Evolutionary conservation across 768 basidiomycete species (phyloP), one percentile per base, ranked within the genome.

Genomic region (Russula sp.): DNA sequence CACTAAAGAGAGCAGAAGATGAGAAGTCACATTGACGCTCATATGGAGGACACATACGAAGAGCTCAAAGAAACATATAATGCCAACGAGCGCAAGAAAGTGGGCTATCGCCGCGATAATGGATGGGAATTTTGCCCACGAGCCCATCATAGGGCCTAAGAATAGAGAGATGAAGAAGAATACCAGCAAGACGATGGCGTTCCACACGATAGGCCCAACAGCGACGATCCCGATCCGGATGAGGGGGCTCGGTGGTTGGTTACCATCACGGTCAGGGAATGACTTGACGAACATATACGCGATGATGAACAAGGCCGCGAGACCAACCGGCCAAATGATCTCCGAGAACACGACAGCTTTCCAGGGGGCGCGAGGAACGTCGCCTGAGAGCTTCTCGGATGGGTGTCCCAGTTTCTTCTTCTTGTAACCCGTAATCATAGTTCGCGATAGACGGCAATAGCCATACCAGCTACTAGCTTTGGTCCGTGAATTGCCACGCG

Each of bases 391-490:
- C 76, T 98, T 98, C 77, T 99, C 97, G 0, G 95, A 97, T 7
- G 97, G 97, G 70, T 96, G 90, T 4, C 97, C 97, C 20, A 99
- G 84, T 70, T 94, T 89, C 82, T 98, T 99, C 82, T 97, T 92
- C 85, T 98, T 98, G 81, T 94, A 98, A 47, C 97, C 97, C 18
- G 97, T 98, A 68, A 98, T 97, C 85, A 91, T 90, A 9, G 97
- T 99, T 66, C 97, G 79, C 42, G 94, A 96, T 62, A 98, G 83
- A 69, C 97, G 92, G 74, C 97, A 99, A 76, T 98, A 99, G 2
- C 97, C 97, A 73, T 98, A 96, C 97, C 97, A 99, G 67, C 92
- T 95, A 77, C 96, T 98, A 55, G 91, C 89, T 73, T 98, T 96
- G 16, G 92, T 89, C 70, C 94, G 81, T 52, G 97, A 97, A 76